These are phyloP conservation scores for Anthracocystis panici-leucophaei DNA, from an alignment of 1,284 basidiomycete species.

Conservation along the genomic window DNA sequence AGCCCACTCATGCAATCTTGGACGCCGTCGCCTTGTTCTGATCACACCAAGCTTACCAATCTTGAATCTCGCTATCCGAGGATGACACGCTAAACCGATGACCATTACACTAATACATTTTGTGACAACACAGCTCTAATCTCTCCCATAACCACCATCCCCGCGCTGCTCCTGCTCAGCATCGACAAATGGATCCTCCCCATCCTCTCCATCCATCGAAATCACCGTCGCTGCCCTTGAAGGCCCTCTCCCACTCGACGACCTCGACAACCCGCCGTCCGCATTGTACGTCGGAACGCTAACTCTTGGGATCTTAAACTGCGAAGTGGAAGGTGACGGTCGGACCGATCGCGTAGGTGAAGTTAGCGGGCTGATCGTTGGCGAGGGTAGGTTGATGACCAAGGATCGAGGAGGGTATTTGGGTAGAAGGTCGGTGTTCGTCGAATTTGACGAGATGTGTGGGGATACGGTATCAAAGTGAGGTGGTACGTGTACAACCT, in stretches of 20 bases:
- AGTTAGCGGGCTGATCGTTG: background rate
- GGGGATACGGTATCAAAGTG: background rate
- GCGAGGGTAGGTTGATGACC: background rate
- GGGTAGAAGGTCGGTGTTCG: no score
- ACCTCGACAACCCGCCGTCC: background rate
- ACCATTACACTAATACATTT: background rate
- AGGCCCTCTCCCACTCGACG: background rate
- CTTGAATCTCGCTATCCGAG: no score
- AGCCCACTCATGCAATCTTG: no score
- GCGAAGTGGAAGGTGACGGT: conserved; percentile 1
- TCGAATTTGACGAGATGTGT: no score
- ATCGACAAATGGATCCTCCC: conserved; percentile 27
- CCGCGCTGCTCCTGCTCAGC: conserved; percentile 8
- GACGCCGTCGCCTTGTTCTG: no score
- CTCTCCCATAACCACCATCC: background rate
- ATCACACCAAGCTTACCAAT: no score
- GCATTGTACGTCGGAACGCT: conserved; percentile 17
- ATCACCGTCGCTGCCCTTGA: conserved; percentile 16
- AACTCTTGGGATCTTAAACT: conserved; percentile 30
- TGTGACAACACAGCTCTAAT: background rate
- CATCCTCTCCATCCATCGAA: conserved; percentile 14
- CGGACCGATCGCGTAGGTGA: conserved; percentile 1
- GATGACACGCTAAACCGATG: no score
- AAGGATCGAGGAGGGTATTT: background rate
- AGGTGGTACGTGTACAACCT: no score